These are phyloP conservation scores for Dothistroma septosporum DNA, from an alignment of 2,329 filamentous ascomycete species.

Conservation along the genomic window DNA sequence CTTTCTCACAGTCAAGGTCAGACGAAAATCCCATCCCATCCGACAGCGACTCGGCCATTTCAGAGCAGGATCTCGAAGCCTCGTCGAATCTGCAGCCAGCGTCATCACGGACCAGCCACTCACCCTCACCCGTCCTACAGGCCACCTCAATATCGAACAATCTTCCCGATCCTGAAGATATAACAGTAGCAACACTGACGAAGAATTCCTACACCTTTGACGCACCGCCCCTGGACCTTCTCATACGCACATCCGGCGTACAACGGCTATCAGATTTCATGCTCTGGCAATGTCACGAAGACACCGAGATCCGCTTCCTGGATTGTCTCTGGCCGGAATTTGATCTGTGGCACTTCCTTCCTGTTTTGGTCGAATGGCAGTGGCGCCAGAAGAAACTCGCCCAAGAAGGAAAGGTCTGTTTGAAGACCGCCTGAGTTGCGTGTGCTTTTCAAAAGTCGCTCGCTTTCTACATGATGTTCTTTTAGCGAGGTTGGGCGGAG, in stretches of 20 bases:
- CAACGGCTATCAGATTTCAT: conserved; percentile 93
- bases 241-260: conserved; percentile 89
- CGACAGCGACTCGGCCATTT: conserved; percentile 23
- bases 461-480: not conserved
- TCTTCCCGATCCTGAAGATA: conserved; percentile 75
- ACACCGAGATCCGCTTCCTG: conserved; percentile 88
- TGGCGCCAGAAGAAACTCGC: conserved; percentile 51
- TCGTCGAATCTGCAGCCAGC: conserved; percentile 36
- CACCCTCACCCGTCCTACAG: conserved; percentile 39
- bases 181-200: conserved; percentile 76
- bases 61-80: conserved; percentile 27
- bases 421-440: conserved; percentile 10
- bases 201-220: conserved; percentile 83
- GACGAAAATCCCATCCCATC: conserved; percentile 16
- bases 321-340: conserved; percentile 95
- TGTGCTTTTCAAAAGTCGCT: not conserved
- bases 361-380: conserved; percentile 88
- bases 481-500: not conserved
- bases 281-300: conserved; percentile 95
- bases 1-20: conserved; percentile 2
- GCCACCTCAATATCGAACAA: conserved; percentile 24
- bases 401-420: conserved; percentile 19
- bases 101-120: conserved; percentile 37
- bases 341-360: conserved; percentile 86
- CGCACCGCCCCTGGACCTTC: conserved; percentile 82